phyloP scores from a whole-genome alignment of 2,329 filamentous ascomycete genomes.

The Byssothecium circinans region DNA sequence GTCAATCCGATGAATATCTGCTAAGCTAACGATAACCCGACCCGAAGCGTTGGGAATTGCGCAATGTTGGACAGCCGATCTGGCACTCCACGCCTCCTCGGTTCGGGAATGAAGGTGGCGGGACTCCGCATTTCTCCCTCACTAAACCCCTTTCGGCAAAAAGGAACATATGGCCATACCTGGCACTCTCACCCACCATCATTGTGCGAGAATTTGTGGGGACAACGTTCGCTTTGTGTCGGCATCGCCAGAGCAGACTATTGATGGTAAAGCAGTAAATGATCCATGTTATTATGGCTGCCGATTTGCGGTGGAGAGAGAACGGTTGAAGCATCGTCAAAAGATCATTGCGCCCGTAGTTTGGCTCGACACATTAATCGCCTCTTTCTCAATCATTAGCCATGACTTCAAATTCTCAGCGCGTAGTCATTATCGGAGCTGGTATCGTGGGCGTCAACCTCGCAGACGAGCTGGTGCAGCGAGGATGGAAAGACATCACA shows the following conservation, averaged over 20 bases:
- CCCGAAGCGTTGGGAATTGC: no score
- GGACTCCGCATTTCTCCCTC: neutral
- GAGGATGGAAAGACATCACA: constrained; percentile 66
- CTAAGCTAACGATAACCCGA: no score
- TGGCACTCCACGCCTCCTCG: no score
- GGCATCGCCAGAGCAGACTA: constrained; percentile 3
- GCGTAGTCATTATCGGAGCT: constrained; percentile 55
- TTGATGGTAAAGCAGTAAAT: constrained; percentile 6
- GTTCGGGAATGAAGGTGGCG: neutral
- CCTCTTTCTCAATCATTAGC: constrained; percentile 12
- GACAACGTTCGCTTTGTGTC: constrained; percentile 4
- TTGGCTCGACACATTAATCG: neutral
- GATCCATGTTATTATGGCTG: constrained; percentile 2
- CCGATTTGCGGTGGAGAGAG: neutral
- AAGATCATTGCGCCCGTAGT: neutral
- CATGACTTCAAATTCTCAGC: constrained; percentile 32
- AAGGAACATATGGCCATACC: constrained; percentile 4
- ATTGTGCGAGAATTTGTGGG: constrained; percentile 6
- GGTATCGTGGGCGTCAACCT: constrained; percentile 67
- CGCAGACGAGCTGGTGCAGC: constrained; percentile 63
- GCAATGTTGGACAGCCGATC: no score
- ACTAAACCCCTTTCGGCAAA: constrained; percentile 12
- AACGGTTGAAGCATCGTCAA: neutral
- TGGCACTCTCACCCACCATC: constrained; percentile 1
- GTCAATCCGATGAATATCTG: no score